phyloP scores from a whole-genome alignment of 106 monocot species.

The Vanilla planifolia region DNA sequence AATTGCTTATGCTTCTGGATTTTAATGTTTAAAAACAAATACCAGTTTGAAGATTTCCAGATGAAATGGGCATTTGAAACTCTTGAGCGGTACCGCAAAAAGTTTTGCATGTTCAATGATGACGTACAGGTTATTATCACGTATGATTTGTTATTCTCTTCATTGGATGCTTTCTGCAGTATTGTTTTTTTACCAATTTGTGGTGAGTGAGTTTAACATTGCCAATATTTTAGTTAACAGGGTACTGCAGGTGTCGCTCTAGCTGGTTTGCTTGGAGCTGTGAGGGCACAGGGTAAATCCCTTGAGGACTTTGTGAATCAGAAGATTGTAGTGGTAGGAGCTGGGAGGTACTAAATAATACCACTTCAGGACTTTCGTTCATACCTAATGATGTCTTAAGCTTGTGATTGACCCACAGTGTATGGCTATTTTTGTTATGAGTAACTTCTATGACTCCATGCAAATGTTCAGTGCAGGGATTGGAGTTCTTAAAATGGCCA shows the following conservation, averaged over 20 bases:
- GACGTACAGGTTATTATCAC: conserved; percentile 72
- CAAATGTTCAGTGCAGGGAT: conserved; percentile 88
- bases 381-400: neutral
- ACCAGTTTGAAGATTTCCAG: conserved; percentile 98
- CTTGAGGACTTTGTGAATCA: conserved; percentile 77
- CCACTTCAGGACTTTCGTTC: neutral
- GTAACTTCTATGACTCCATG: conserved; percentile 1
- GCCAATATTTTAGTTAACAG: conserved; percentile 24
- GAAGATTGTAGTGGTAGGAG: conserved; percentile 97
- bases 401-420: no score
- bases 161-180: neutral
- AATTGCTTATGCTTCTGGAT: neutral
- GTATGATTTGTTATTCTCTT: neutral
- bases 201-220: neutral
- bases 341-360: conserved; percentile 71
- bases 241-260: conserved; percentile 99
- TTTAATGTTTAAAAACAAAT: conserved; percentile 7
- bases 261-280: conserved; percentile 88
- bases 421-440: neutral
- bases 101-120: conserved; percentile 99
- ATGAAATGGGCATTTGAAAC: conserved; percentile 99
- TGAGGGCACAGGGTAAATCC: conserved; percentile 84
- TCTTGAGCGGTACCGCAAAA: conserved; percentile 80
- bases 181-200: neutral
- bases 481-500: conserved; percentile 89